These are phyloP conservation scores for Fusarium fujikuroi DNA, from an alignment of 2,329 filamentous ascomycete species.

Conservation along the genomic window DNA sequence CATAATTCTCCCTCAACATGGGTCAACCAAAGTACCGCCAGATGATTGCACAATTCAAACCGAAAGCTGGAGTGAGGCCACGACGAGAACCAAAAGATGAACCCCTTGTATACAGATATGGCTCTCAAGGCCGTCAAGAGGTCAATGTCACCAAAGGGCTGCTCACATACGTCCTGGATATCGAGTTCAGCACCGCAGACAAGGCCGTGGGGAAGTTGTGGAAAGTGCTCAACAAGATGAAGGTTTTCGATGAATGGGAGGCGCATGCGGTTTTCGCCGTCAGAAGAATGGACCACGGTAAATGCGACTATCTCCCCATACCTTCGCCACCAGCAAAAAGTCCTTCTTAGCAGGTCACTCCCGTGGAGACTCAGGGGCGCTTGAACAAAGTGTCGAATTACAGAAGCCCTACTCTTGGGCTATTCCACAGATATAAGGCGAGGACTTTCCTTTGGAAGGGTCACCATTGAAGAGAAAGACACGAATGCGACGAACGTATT, in stretches of 20 bases:
- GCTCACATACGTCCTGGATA: not conserved
- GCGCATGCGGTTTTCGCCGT: not conserved
- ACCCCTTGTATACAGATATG: not conserved
- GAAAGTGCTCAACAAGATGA: not conserved
- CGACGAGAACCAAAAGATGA: not conserved
- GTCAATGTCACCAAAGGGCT: not conserved
- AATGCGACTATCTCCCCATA: accelerated
- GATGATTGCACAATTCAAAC: not conserved
- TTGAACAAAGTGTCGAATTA: not conserved
- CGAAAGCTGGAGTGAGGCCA: not conserved
- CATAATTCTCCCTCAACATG: not conserved
- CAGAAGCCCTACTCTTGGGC: not conserved
- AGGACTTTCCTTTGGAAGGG: accelerated
- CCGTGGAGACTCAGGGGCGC: accelerated
- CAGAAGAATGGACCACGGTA: accelerated
- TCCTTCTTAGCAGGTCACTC: accelerated
- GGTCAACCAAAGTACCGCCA: not conserved
- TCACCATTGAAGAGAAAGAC: not conserved
- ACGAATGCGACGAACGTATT: not conserved
- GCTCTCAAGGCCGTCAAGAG: not conserved
- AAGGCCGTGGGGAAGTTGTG: not conserved
- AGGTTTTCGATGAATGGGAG: not conserved
- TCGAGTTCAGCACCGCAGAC: accelerated
- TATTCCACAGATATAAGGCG: accelerated
- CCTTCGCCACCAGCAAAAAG: accelerated